phyloP scores from a whole-genome alignment of 2,329 filamentous ascomycete genomes.

The Cladosporium sphaerospermum region DNA sequence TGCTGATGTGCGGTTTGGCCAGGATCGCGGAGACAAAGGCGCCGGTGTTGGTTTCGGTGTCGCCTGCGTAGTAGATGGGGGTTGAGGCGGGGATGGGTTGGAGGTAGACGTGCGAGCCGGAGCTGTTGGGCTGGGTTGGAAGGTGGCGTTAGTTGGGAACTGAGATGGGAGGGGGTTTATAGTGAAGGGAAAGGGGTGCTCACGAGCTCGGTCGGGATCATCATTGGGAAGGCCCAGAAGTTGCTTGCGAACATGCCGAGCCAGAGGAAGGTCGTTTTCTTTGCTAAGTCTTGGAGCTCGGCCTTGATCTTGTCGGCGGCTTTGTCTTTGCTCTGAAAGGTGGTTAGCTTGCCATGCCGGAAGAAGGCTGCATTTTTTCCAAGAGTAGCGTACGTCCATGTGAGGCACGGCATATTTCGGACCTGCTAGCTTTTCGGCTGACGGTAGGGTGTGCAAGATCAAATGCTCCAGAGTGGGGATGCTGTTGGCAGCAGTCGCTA shows the following conservation, averaged over 20 bases:
- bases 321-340: slow-evolving; percentile 15
- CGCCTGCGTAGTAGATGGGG: slow-evolving; percentile 13
- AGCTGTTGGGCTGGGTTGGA: slow-evolving; percentile 2
- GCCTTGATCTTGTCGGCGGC: slow-evolving; percentile 17
- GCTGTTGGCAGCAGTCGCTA: slow-evolving; percentile 15
- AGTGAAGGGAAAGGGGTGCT: neutral
- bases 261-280: slow-evolving; percentile 20
- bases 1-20: slow-evolving; percentile 8
- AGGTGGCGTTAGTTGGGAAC: neutral
- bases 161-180: neutral
- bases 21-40: slow-evolving; percentile 13
- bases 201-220: slow-evolving; percentile 11
- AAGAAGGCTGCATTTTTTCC: neutral
- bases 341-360: neutral
- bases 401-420: slow-evolving; percentile 7
- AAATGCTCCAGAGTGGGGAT: slow-evolving; percentile 13
- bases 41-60: slow-evolving; percentile 13
- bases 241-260: slow-evolving; percentile 17
- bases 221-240: slow-evolving; percentile 11
- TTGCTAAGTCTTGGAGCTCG: slow-evolving; percentile 13
- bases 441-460: slow-evolving; percentile 15
- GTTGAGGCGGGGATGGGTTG: slow-evolving; percentile 9
- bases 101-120: slow-evolving; percentile 10
- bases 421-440: slow-evolving; percentile 10
- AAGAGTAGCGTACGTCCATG: neutral